Evolutionary conservation across 345 rosid species (phyloP).

Genomic region (Bruguiera parviflora): DNA sequence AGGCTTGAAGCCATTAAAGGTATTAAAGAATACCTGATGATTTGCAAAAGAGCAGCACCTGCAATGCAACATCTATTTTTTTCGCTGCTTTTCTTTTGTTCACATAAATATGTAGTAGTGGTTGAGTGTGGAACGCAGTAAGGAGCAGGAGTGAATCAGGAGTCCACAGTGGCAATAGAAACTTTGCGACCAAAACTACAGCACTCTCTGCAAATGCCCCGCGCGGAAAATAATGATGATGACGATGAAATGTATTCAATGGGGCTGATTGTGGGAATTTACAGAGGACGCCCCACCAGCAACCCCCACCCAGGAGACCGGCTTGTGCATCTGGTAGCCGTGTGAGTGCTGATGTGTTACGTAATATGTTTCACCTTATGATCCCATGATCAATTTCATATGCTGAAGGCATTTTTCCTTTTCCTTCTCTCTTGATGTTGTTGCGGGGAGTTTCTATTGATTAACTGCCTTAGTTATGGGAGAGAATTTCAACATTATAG

Average conservation of each 20-base stretch:
- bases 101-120: not conserved
- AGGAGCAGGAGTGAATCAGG: conserved; percentile 50
- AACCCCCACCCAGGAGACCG: conserved; percentile 68
- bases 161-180: conserved; percentile 51
- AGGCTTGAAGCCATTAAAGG: too few species aligned
- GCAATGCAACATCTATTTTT: too few species aligned
- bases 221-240: not conserved
- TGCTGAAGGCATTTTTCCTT: too few species aligned
- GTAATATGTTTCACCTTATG: too few species aligned
- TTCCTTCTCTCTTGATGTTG: not conserved
- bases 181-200: conserved; percentile 61
- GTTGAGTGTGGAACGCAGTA: conserved; percentile 41
- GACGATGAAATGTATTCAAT: not conserved
- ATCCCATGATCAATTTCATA: too few species aligned
- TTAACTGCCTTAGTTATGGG: not conserved
- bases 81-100: not conserved
- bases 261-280: not conserved
- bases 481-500: too few species aligned
- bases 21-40: too few species aligned
- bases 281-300: conserved; percentile 75
- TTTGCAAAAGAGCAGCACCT: too few species aligned
- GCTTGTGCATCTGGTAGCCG: conserved; percentile 49
- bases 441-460: not conserved
- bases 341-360: conserved; percentile 2
- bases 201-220: conserved; percentile 4